Evolutionary conservation across 495 filamentous ascomycete species (phyloP), one percentile per base, ranked within the genome.

Genomic region (Podospora anserina): DNA sequence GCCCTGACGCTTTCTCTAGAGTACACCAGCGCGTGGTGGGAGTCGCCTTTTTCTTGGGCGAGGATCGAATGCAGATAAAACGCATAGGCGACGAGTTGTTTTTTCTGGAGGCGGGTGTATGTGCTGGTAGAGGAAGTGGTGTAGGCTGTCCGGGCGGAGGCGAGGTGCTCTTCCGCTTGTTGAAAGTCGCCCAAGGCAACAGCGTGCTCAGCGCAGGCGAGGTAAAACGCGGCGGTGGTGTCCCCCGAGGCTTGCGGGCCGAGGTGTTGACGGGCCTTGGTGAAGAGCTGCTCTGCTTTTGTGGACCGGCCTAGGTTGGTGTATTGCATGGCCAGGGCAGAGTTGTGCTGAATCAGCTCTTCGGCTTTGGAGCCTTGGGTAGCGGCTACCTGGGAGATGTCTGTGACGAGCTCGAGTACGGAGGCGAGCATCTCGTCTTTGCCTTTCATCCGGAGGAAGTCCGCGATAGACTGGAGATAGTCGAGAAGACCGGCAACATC

Each of bases 361-460:
- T 91, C 87, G 2, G 77, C 78, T 28, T 81, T 76, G 13, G 79
- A 71, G 20, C 86, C 77, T 1, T 3, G 39, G 39, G 39, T 3
- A 11, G 79, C 75, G 61, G 87, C 85, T n/a, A 90, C 80, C 30
- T 85, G 84, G 6, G 84, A 81, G 23, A 93, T 75, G 32, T 82
- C 75, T 1, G 82, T 75, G 5, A 79, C 74, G 11, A 87, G 76
- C 70, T 85, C 83, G 5, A 85, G 76, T 1, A 81, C 79, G 0
- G 78, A 78, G 4, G 82, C 78, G n/a, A 83, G 78, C 13, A 82
- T 71, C 15, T 70, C 74, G 28, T 81, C 79, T 23, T 81, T 75
- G 2, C 92, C 93, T 66, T 90, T 90, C 73, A 94, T 89, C 44
- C 89, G 89, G 2, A 92, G 83, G 71, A 91, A 96, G 65, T 97